Evolutionary conservation across 306 rosid genomes (phyloP).

Genomic region (Luffa acutangula): DNA sequence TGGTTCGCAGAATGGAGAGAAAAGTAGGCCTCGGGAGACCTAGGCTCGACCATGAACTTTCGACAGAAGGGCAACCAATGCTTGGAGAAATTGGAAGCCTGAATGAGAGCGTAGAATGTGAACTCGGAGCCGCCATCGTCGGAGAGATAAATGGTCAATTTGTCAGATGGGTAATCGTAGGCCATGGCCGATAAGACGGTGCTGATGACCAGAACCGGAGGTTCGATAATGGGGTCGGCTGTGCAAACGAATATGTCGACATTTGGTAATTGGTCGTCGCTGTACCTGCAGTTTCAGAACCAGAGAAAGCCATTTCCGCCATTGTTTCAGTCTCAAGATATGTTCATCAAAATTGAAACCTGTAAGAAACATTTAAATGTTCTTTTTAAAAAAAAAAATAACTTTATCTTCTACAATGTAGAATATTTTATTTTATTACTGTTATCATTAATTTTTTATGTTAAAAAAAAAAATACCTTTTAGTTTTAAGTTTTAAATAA

Average conservation of each 20-base stretch:
- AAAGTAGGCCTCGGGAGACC: slow-evolving; percentile 51
- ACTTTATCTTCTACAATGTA: too few relatives aligned
- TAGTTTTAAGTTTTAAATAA: too few relatives aligned
- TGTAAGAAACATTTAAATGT: too few relatives aligned
- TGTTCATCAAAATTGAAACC: too few relatives aligned
- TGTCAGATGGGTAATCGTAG: slow-evolving; percentile 43
- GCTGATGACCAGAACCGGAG: slow-evolving; percentile 57
- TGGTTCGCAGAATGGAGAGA: slow-evolving; percentile 4
- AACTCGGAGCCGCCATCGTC: slow-evolving; percentile 61
- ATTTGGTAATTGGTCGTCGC: slow-evolving; percentile 25
- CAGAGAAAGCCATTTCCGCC: background rate
- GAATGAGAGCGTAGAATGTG: slow-evolving; percentile 53
- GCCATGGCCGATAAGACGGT: slow-evolving; percentile 48
- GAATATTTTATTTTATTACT: too few relatives aligned
- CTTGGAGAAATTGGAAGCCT: slow-evolving; percentile 44
- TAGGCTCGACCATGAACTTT: slow-evolving; percentile 39
- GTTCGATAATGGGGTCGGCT: slow-evolving; percentile 57
- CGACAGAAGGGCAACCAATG: slow-evolving; percentile 60
- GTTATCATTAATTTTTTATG: too few relatives aligned
- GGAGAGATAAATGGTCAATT: slow-evolving; percentile 48
- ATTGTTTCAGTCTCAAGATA: background rate
- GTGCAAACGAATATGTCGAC: slow-evolving; percentile 68
- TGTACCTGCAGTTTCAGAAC: slow-evolving; percentile 20
- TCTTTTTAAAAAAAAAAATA: too few relatives aligned
- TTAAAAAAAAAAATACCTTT: too few relatives aligned